Evolutionary conservation across 164 flowering plant genomes (phyloP), one percentile per base, ranked within the genome.

Genomic region (Kingdonia uniflora): DNA sequence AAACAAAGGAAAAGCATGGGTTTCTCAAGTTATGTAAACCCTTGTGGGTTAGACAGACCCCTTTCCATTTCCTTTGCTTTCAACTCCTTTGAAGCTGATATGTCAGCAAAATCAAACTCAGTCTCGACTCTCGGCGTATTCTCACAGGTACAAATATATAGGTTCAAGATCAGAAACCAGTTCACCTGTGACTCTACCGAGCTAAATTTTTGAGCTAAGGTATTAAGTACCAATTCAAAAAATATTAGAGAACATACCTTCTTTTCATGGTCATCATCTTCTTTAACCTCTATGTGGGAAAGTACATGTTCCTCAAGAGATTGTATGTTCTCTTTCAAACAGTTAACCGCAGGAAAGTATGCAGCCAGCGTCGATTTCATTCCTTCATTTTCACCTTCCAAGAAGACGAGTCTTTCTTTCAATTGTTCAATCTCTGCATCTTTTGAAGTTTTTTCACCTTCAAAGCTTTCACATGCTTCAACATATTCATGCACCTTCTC

Each of bases 401-500:
- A 64, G 51, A 38, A 55, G 19, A 58, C 22, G 17, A 80, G 56
- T 49, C 58, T 77, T 62, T 55, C 74, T 65, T 74, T 76, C 73
- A 81, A 64, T 55, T 59, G 62, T 67, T 80, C 72, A 59, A 73
- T 68, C 65, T 82, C 80, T 22, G 26, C 35, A 43, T 44, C 57
- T 55, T 73, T 81, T 14, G 67, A 50, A 55, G 64, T 63, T 40
- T 59, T 71, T 61, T 77, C 72, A 57, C 84, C n/a, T n/a, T n/a
- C n/a, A n/a, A n/a, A 80, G 55, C 22, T 67, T 65, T 65, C 67
- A 67, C 80, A 84, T 46, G 62, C 76, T 60, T 62, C 68, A 43
- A 73, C 52, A 42, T 82, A 78, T 63, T 86, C 87, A 17, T 67
- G 69, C 49, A 83, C 78, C 70, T 84, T 88, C 51, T 75, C 68